Base-by-base conservation (phyloP, 192 early-diverging fungal genomes). In the Coemansia sp. region DNA sequence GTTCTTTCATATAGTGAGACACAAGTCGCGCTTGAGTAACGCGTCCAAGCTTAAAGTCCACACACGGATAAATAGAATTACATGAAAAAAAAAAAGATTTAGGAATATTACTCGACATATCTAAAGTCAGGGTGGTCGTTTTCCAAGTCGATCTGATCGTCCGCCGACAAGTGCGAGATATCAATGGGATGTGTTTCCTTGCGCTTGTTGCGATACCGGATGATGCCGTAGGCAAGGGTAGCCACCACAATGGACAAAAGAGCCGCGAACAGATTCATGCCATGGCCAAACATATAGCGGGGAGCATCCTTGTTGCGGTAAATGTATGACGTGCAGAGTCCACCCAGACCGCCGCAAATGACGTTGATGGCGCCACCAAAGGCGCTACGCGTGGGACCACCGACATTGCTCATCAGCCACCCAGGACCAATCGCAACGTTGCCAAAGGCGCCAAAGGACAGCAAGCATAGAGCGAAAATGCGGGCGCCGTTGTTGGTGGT, bases 271-370 rank as follows among this genome's bases (percentile, higher is more conserved):
- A 75, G 44, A n/a, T 75, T 75, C 59, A 75, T 69, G 6, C 72
- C 62, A 37, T 75, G 72, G 31, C 72, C 72, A 53, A 69, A 59
- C 45, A 68, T 42, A 46, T 75, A 75, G 37, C 40, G 50, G 4
- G 72, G 72, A n/a, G 61, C 57, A 26, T 75, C 72, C 66, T 65
- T 53, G 58, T 75, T 68, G 18, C 65, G 61, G 55, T 75, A 75
- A 10, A 68, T 69, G 31, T 64, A 75, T 44, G 72, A 75, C 0
- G 66, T 69, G 59, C 65, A 68, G 11, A 75, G 66, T 2, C 61
- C 72, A 31, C 65, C 65, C 12, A 75, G 51, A 11, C 72, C 66
- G 19, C 72, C 72, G 16, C 50, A 57, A 33, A 64, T 69, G 15
- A 75, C 66, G 15, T 69, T 75, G 43, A 75, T 75, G 9, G 65